Percentiles rank a stretch among this genome's conserved stretches.
phyloP scores from a whole-genome alignment of 2,329 filamentous ascomycete genomes.

The Drechslerella stenobrocha region DNA sequence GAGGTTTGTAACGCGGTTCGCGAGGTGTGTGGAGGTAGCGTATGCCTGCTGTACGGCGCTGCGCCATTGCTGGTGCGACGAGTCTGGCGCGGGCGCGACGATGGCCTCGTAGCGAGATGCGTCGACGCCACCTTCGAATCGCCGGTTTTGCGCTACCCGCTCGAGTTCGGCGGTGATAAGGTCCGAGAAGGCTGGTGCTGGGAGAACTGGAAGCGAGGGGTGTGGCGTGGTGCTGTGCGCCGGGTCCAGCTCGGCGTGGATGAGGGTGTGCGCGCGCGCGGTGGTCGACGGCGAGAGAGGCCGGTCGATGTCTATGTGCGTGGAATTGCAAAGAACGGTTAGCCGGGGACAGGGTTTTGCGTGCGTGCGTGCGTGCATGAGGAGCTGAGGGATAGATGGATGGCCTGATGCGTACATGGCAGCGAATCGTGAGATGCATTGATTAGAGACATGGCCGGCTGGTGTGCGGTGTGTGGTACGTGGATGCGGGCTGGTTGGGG shows the following conservation, averaged over 20 bases:
- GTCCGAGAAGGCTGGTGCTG: conserved; percentile 65
- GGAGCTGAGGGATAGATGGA: conserved; percentile 22
- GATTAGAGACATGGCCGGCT: conserved; percentile 66
- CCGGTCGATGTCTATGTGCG: conserved; percentile 72
- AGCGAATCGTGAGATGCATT: conserved; percentile 76
- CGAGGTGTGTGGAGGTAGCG: conserved; percentile 54
- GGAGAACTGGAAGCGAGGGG: conserved; percentile 63
- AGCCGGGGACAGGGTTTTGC: conserved; percentile 38
- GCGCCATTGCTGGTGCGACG: conserved; percentile 28
- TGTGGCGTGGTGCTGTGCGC: conserved; percentile 61
- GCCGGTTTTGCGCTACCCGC: conserved; percentile 66
- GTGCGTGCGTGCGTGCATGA: background rate
- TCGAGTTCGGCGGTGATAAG: conserved; percentile 70
- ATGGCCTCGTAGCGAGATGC: conserved; percentile 80
- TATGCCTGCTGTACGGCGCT: conserved; percentile 46
- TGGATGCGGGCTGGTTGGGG: no score
- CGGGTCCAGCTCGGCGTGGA: conserved; percentile 66
- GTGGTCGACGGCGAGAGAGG: conserved; percentile 68
- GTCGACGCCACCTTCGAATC: conserved; percentile 68
- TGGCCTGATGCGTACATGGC: conserved; percentile 65
- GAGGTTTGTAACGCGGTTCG: conserved; percentile 65
- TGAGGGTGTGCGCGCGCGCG: conserved; percentile 69
- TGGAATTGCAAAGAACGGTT: background rate
- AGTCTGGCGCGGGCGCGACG: conserved; percentile 59
- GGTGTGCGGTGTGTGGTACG: conserved; percentile 1